Base-by-base conservation (phyloP, 768 basidiomycete species). In the Mycena maculata region DNA sequence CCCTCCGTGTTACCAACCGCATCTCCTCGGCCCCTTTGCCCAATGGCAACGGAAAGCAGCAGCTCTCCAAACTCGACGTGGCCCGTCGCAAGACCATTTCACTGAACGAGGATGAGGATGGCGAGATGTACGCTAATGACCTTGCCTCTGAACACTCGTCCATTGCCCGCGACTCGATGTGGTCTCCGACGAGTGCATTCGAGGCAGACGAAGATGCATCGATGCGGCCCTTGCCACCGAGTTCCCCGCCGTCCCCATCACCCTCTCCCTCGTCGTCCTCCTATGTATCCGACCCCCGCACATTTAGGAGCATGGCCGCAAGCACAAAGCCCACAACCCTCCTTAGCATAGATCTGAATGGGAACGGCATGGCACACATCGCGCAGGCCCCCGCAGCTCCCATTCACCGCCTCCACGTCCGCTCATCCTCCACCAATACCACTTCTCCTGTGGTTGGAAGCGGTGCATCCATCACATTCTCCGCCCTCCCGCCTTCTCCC, bases 151-250 rank as follows among this genome's bases (percentile, higher is more conserved):
- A 81, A 59, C 80, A 82, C 22, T 91, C 88, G 5, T 92, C 89
- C 25, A 75, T 86, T 58, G 90, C 91, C 49, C 86, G 88, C 55
- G 90, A 91, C 66, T 94, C 93, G 4, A 86, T 86, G 48, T 94
- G 92, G 91, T 94, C 93, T 10, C 93, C 92, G 45, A 82, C 88
- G 18, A 92, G 90, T 70, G 84, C 85, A 45, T 77, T 89, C 31
- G 94, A 94, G 78, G 96, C 95, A 18, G 96, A 98, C 75, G 97
- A 98, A 60, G 95, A 98, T 74, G 97, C 97, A 12, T 97, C 95
- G 39, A 78, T 98, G 18, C 88, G 95, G 31, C 95, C 96, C 4
- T 79, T 98, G 38, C 93, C 95, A 25, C 97, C 97, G 6, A 95
- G 92, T 71, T 85, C 89, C 6, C 93, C 94, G 13, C 93, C 92